A percentile compares a stretch with the other conserved stretches of the same genome.
phyloP scores from a whole-genome alignment of 2,329 filamentous ascomycete genomes.

The Alternaria ventricosa region DNA sequence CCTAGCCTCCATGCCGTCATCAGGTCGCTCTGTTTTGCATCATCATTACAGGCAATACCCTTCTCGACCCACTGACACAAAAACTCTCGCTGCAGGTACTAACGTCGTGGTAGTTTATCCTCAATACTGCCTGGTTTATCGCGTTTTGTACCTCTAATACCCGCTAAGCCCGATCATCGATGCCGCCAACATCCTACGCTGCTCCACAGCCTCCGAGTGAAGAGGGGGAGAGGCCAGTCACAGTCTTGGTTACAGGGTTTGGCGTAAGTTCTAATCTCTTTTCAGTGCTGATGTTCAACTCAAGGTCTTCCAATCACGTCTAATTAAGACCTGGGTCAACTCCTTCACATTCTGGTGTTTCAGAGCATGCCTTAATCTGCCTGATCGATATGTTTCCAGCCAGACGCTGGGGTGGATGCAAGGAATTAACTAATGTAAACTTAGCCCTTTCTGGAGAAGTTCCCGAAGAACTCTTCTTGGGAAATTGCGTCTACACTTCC shows the following conservation, averaged over 20 bases:
- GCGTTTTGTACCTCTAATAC: neutral
- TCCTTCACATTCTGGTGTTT: neutral
- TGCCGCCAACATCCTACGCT: constrained; percentile 28
- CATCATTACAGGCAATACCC: neutral
- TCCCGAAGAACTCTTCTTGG: constrained; percentile 47
- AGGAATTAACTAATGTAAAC: constrained; percentile 11
- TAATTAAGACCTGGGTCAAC: neutral
- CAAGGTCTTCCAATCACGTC: neutral
- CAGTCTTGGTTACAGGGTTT: constrained; percentile 47
- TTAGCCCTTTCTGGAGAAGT: constrained; percentile 43
- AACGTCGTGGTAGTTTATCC: neutral
- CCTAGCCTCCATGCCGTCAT: neutral
- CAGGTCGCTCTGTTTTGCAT: neutral
- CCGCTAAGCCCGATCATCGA: constrained; percentile 11
- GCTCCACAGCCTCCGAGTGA: constrained; percentile 38
- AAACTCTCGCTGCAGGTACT: neutral
- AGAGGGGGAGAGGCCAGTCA: constrained; percentile 41
- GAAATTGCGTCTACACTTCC: constrained; percentile 47
- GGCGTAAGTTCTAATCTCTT: constrained; percentile 30
- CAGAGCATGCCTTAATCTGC: neutral
- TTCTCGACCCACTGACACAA: neutral
- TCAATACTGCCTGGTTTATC: neutral
- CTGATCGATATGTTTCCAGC: neutral
- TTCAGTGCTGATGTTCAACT: neutral
- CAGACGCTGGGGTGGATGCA: neutral